Base-by-base conservation (phyloP, 768 basidiomycete species). In the Roridomyces roridus region DNA sequence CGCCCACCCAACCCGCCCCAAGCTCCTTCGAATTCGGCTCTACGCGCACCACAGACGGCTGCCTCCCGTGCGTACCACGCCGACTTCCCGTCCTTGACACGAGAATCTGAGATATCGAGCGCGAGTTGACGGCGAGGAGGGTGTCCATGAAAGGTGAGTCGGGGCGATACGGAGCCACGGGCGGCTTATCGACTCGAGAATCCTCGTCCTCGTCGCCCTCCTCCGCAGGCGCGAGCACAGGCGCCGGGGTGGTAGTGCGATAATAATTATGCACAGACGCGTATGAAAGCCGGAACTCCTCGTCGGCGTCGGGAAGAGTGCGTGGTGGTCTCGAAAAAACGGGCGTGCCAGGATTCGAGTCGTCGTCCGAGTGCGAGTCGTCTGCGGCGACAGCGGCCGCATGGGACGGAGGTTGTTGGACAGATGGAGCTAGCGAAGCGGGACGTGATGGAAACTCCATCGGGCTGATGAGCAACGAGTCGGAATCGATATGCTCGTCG, bases 141-240 rank as follows among this genome's bases (percentile, higher is more conserved):
- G 48, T 47, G 20, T 55, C 59, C 23, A 55, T 34, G 44, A 54
- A 59, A n/a, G 58, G 58, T 8, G 51, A 54, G 42, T 59, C 58
- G 4, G 57, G 57, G 8, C 50, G 57, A 5, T 25, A 45, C 9
- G 42, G 29, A 15, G 34, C 14, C 26, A 15, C 6, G 12, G 43
- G 24, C 10, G 7, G 25, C 21, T n/a, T 25, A 10, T n/a, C 15
- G 24, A n/a, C n/a, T n/a, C n/a, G n/a, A n/a, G n/a, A n/a, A n/a
- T n/a, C n/a, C n/a, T n/a, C n/a, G n/a, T n/a, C n/a, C n/a, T n/a
- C 4, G 24, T 31, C 24, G n/a, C 25, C 29, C 21, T 12, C 20
- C 10, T 40, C 29, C 28, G 40, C 6, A 11, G 15, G 35, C 29
- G 37, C 23, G 51, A 20, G 21, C 34, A 31, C n/a, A 24, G 55